phyloP scores from a whole-genome alignment of 2,329 filamentous ascomycete species.

The Epicoccum nigrum region DNA sequence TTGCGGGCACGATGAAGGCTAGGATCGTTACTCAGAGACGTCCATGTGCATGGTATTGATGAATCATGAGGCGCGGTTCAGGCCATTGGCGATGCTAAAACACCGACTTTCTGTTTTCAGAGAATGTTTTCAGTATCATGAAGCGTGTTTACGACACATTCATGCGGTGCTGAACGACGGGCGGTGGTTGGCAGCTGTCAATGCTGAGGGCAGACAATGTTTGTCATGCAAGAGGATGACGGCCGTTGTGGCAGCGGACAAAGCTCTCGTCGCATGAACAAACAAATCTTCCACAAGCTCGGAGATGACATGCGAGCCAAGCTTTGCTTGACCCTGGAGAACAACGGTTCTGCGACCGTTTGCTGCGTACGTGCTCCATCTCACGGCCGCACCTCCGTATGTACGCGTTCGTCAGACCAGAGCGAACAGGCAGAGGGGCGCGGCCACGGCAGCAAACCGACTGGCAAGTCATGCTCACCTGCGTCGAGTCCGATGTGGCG shows the following conservation, averaged over 20 bases:
- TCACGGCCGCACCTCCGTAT: neutral
- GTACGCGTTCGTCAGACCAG: conserved; percentile 3
- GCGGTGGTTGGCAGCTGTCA: conserved; percentile 11
- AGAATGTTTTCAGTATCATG: conserved; percentile 6
- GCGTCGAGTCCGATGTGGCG: conserved; percentile 5
- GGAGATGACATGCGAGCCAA: conserved; percentile 1
- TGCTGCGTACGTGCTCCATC: neutral
- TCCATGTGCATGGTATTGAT: conserved; percentile 9
- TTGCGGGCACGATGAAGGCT: conserved; percentile 13
- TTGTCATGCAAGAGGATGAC: conserved; percentile 8
- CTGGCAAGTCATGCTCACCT: conserved; percentile 12
- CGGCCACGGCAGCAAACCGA: conserved; percentile 8
- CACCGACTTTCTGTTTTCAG: neutral
- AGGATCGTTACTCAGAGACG: conserved; percentile 3
- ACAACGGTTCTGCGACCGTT: conserved; percentile 3
- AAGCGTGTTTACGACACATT: conserved; percentile 7
- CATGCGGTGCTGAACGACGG: conserved; percentile 14
- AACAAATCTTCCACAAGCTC: too few species aligned
- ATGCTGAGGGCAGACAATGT: conserved; percentile 4
- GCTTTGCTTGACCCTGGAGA: neutral
- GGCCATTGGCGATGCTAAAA: conserved; percentile 3
- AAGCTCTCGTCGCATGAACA: too few species aligned
- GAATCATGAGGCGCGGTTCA: conserved; percentile 15
- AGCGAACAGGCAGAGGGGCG: neutral
- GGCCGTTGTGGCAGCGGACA: neutral